These are phyloP conservation scores for Aureobasidium mangrovei DNA, from an alignment of 2,329 filamentous ascomycete species.

Conservation along the genomic window DNA sequence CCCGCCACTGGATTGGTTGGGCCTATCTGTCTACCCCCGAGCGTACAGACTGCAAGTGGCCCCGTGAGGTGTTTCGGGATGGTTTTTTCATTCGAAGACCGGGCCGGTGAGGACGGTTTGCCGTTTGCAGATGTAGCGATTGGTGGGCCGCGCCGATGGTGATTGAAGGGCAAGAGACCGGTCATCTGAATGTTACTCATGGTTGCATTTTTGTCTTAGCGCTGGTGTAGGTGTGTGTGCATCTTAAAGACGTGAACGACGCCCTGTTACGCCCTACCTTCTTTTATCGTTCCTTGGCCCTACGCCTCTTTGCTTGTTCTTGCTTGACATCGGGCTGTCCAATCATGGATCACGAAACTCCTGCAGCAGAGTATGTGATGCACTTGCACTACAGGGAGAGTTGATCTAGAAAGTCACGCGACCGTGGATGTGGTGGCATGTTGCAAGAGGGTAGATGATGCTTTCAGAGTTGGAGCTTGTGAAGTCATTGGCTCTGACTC, in stretches of 20 bases:
- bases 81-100: not conserved
- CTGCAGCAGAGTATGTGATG: constrained; percentile 8
- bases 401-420: too few relatives aligned
- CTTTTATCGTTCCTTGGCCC: constrained; percentile 6
- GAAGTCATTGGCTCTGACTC: too few relatives aligned
- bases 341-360: constrained; percentile 12
- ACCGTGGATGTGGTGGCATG: too few relatives aligned
- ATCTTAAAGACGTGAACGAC: constrained; percentile 2
- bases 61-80: not conserved
- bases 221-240: not conserved
- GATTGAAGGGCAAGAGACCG: not conserved
- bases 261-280: not conserved
- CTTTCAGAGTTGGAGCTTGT: too few relatives aligned
- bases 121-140: not conserved
- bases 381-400: too few relatives aligned
- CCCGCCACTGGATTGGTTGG: not conserved
- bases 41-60: constrained; percentile 8
- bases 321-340: constrained; percentile 4
- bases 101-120: not conserved
- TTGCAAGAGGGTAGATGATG: too few relatives aligned
- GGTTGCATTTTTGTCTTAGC: constrained; percentile 7
- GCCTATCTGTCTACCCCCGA: constrained; percentile 3
- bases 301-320: constrained; percentile 12
- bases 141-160: not conserved
- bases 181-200: constrained; percentile 9